Percentiles rank a stretch among this genome's conserved stretches.
Conservation (phyloP, 352 stramenopile genomes). For the Phytopythium litorale region DNA sequence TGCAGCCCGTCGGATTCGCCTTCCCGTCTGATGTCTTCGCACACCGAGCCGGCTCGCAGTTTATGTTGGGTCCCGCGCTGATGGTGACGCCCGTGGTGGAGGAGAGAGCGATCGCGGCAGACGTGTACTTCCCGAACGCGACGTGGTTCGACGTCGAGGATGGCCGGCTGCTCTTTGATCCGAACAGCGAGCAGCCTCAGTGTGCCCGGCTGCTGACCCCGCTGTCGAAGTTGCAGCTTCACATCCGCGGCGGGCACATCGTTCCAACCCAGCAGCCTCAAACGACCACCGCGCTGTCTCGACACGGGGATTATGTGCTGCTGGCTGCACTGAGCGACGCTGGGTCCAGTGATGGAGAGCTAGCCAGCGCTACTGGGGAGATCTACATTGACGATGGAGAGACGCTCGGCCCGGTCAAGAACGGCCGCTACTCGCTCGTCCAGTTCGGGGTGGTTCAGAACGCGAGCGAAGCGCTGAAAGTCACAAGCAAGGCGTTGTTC, state of each 20-base stretch:
- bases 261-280: constrained; percentile 53
- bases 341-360: neutral
- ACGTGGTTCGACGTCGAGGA: constrained; percentile 66
- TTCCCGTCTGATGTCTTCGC: constrained; percentile 48
- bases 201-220: constrained; percentile 36
- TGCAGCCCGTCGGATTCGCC: constrained; percentile 56
- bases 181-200: neutral
- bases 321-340: constrained; percentile 40
- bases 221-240: constrained; percentile 50
- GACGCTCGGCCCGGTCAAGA: constrained; percentile 53
- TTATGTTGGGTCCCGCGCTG: constrained; percentile 60
- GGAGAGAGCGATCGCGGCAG: constrained; percentile 44
- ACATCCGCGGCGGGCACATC: constrained; percentile 62
- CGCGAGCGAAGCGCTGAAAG: constrained; percentile 29
- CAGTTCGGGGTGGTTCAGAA: constrained; percentile 36
- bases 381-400: constrained; percentile 77
- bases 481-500: constrained; percentile 28
- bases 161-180: constrained; percentile 14
- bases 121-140: constrained; percentile 66
- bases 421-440: constrained; percentile 51
- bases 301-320: constrained; percentile 48
- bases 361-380: constrained; percentile 36
- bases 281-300: constrained; percentile 53
- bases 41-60: constrained; percentile 56
- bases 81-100: constrained; percentile 81